phyloP scores from a whole-genome alignment of 345 rosid species.

The Toxicodendron radicans region DNA sequence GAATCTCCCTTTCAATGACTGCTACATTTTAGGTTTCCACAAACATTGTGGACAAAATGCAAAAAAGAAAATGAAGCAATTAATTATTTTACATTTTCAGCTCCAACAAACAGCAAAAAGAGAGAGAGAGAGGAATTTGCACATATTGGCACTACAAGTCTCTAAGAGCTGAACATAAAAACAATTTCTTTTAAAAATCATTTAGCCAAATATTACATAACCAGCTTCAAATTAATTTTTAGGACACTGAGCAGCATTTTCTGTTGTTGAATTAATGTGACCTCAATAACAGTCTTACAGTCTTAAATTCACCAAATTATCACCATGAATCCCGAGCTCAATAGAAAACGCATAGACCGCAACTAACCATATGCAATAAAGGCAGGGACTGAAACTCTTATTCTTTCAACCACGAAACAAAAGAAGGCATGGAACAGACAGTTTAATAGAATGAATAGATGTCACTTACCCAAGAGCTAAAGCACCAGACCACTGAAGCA shows the following conservation, averaged over 20 bases:
- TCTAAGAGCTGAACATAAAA: background rate
- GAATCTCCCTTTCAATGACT: background rate
- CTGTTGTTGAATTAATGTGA: background rate
- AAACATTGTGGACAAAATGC: background rate
- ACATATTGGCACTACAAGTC: background rate
- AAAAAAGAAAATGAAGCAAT: background rate
- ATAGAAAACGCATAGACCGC: background rate
- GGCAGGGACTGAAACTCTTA: background rate
- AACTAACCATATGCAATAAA: background rate
- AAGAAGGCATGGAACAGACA: background rate
- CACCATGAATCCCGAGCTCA: background rate
- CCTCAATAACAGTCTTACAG: background rate
- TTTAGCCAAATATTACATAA: background rate
- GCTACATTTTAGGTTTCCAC: background rate
- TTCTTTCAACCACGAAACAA: background rate
- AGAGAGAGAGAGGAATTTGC: no score
- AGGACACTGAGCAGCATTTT: background rate
- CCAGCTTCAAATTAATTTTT: background rate
- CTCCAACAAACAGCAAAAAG: background rate
- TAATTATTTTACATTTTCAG: background rate
- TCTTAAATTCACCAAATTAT: background rate
- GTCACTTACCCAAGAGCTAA: conserved; percentile 88
- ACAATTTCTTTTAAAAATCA: background rate
- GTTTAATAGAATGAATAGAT: conserved; percentile 10
- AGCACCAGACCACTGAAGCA: conserved; percentile 99